phyloP scores from a whole-genome alignment of 129 eudicot genomes.

The Erigeron canadensis region DNA sequence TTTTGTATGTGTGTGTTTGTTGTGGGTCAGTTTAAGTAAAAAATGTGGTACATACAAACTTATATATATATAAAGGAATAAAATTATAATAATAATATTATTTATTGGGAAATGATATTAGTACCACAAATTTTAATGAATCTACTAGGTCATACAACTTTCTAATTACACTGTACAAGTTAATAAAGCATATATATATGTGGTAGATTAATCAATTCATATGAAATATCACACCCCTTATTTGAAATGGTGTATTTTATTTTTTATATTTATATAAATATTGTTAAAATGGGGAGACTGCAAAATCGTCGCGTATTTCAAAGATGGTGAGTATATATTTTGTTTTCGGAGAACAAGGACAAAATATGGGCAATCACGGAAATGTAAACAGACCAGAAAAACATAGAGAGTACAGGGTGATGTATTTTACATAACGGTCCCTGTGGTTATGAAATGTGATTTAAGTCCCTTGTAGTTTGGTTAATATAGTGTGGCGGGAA shows the following conservation, averaged over 20 bases:
- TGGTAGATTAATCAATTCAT: background rate
- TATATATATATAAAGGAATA: background rate
- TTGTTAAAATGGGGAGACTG: conserved; percentile 5
- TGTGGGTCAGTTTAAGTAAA: conserved; percentile 25
- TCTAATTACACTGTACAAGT: no score
- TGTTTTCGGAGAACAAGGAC: conserved; percentile 33
- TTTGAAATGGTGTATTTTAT: background rate
- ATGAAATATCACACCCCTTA: background rate
- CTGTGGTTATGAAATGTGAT: background rate
- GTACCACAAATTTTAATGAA: no score
- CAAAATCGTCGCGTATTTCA: conserved; percentile 31
- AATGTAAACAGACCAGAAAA: conserved; percentile 7
- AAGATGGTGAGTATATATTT: conserved; percentile 24
- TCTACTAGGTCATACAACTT: no score
- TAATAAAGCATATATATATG: background rate
- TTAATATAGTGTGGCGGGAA: conserved; percentile 4
- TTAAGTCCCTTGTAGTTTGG: background rate
- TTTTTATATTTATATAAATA: background rate
- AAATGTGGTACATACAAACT: background rate
- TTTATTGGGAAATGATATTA: no score
- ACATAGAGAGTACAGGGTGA: conserved; percentile 10
- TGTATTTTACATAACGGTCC: background rate
- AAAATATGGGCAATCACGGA: conserved; percentile 39
- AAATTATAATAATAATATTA: background rate
- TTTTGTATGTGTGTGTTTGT: background rate